Evolutionary conservation across 2,329 filamentous ascomycete genomes (phyloP), one percentile per base, ranked within the genome.

Genomic region (Nigrospora osmanthi): DNA sequence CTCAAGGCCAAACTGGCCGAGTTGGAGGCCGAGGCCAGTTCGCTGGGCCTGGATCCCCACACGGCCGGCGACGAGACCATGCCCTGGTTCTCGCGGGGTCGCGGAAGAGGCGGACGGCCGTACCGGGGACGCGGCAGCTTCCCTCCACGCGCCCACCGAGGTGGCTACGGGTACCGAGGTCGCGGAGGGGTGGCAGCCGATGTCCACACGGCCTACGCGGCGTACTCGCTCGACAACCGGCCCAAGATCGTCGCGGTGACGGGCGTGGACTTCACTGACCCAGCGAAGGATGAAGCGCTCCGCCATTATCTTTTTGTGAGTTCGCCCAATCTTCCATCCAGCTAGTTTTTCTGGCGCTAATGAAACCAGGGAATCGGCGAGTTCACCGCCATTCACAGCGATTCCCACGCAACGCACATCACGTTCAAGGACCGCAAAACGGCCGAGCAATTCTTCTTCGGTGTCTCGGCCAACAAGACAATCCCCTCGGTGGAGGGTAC

Each of bases 211-310:
- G 75, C 73, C 1, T 81, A 81, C 53, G 78, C 73, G 4, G 72
- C 75, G 31, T 85, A 83, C 52, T 83, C 83, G 15, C 71, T 93
- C 17, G 87, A 93, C 57, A 89, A 90, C 59, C 73, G 87, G 38
- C 83, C 87, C 0, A 85, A 78, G 59, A 81, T 75, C 49, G 69
- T 93, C 11, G 73, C 76, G 6, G 65, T 91, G 19, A 71, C 72
- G 9, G 83, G 80, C 3, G 73, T 80, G 11, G 80, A 81, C 62
- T 81, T 83, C 57, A 80, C 81, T 4, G 71, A 71, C 13, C 58
- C 76, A 2, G 75, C 75, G 30, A 79, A 78, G 55, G 82, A 89
- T 51, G 86, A 89, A 62, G 72, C 73, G 28, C 67, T 91, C 37
- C 73, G 85, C 49, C 82, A 87, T 55, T 83, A 85, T 61, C 74